Evolutionary conservation across 352 stramenopile species (phyloP), one percentile per base, ranked within the genome.

Genomic region (Phytophthora quininea): DNA sequence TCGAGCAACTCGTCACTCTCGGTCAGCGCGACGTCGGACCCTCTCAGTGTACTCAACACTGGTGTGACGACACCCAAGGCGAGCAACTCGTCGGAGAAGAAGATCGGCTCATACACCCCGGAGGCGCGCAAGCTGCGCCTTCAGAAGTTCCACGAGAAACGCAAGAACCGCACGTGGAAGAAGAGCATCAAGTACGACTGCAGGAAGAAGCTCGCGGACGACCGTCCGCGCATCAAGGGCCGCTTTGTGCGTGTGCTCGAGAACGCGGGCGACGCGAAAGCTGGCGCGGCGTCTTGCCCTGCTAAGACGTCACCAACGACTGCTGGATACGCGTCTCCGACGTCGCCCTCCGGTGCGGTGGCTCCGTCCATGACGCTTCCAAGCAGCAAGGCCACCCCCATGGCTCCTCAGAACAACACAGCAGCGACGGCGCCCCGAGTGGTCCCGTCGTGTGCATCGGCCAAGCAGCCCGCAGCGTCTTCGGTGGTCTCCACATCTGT

Each of bases 101-200:
- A 90, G 59, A 98, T 99, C 64, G 96, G 96, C 1, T 97, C 96
- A 33, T 99, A 99, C 74, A 97, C 95, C 29, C 93, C 95, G 6
- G 88, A 97, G 38, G 95, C 97, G 68, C 85, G 97, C 27, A 96
- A 93, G 53, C 73, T 95, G 33, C 91, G 96, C 14, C 97, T 99
- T 72, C 93, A 97, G 50, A 97, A 98, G 66, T 99, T 99, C 71
- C 97, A 99, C 74, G 91, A 97, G 60, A 99, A 99, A 80, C 86
- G 97, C 58, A 97, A 97, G 73, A 97, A 95, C 66, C 91, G 97
- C 57, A 98, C 98, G 69, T 99, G 96, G 96, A 95, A 98, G 73
- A 99, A 99, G 74, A 97, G 96, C 67, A 99, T 99, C 83, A 99
- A 99, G 81, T 99, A 99, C 77, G 96, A 99, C 77, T 99, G 97